These are phyloP conservation scores for Aspergillus tamarii DNA, from an alignment of 2,329 filamentous ascomycete genomes.

Conservation along the genomic window DNA sequence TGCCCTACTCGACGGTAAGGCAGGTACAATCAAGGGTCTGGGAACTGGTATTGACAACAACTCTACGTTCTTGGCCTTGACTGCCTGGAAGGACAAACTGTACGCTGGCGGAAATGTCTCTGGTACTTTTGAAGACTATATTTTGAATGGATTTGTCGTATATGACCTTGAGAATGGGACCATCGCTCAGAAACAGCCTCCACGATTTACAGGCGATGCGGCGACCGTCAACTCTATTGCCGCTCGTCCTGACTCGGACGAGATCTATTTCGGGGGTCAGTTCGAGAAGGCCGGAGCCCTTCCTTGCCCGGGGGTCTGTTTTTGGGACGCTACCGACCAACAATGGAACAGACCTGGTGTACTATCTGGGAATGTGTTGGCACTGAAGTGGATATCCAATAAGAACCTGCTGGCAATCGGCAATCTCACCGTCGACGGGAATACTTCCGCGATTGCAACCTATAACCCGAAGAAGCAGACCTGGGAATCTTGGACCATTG, in stretches of 20 bases:
- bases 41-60: conserved; percentile 64
- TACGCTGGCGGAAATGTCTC: conserved; percentile 82
- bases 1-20: conserved; percentile 76
- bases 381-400: conserved; percentile 75
- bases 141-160: conserved; percentile 73
- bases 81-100: conserved; percentile 67
- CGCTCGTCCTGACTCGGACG: conserved; percentile 67
- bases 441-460: conserved; percentile 67
- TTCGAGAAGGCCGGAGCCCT: conserved; percentile 84
- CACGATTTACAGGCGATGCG: conserved; percentile 70
- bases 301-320: conserved; percentile 79
- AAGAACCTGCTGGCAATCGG: conserved; percentile 77
- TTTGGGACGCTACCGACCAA: conserved; percentile 69
- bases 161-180: conserved; percentile 72
- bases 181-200: conserved; percentile 70
- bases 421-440: conserved; percentile 69
- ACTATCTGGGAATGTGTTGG: conserved; percentile 70
- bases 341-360: conserved; percentile 83
- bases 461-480: conserved; percentile 70
- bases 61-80: conserved; percentile 76
- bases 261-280: conserved; percentile 83
- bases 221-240: conserved; percentile 77
- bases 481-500: conserved; percentile 63
- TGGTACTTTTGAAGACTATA: conserved; percentile 64
- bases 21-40: conserved; percentile 71